Base-by-base conservation (phyloP, 1,284 basidiomycete genomes). In the Fomes fomentarius region DNA sequence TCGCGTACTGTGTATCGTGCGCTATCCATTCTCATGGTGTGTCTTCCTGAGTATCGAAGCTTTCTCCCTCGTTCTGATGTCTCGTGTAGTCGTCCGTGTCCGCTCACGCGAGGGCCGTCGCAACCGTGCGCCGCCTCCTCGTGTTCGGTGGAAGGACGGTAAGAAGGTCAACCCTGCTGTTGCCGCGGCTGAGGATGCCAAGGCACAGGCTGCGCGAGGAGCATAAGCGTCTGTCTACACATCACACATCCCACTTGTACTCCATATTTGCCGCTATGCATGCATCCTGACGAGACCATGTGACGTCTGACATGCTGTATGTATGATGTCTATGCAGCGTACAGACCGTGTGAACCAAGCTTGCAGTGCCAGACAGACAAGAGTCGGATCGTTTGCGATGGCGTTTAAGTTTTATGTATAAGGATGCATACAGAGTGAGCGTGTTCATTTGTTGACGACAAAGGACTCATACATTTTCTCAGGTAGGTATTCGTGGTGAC, bases 1-100 rank as follows among this genome's bases (percentile, higher is more conserved):
- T 99, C 66, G 90, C 87, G 51, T 99, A 99, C 85, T 99, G 96
- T 76, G 91, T 99, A 60, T 98, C 96, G 56, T 99, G 97, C 75
- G 96, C 96, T 42, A 98, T 99, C 76, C 96, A 99, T 84, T 96
- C 96, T 68, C 96, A 99, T 78, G 91, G 92, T 93, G 63, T 62
- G 87, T 75, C 33, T 41, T 24, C 28, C 60, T 24, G n/a, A n/a
- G n/a, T 34, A 7, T 40, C 14, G 4, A 1, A 10, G 12, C 15
- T 21, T 34, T 9, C 0, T 19, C 6, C 10, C 14, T 51, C 47
- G 43, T 25, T 1, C 42, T 62, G 21, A 56, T 14, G 40, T 39
- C 4, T 8, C 25, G 30, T 56, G 1, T 56, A 93, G 93, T 98
- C 63, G 95, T 98, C 63, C 94, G 95, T 75, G 95, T 97, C 43